These are phyloP conservation scores for Tephrocybe sp. DNA, from an alignment of 768 basidiomycete genomes.

Conservation along the genomic window DNA sequence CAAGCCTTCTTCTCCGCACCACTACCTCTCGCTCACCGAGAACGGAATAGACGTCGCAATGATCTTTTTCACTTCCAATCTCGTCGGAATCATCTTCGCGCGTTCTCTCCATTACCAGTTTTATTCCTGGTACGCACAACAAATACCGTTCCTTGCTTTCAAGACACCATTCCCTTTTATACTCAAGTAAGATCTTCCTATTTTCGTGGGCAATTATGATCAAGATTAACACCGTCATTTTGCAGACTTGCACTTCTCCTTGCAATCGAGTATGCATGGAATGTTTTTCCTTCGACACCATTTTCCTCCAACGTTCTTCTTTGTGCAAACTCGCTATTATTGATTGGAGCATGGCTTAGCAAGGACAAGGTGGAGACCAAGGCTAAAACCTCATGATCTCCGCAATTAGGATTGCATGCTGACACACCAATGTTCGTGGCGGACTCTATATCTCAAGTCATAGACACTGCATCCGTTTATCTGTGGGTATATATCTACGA, in stretches of 20 bases:
- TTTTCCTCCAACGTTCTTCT: conserved; percentile 32
- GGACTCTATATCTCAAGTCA: too few relatives aligned
- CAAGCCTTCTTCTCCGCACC: neutral
- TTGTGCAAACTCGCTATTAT: conserved; percentile 23
- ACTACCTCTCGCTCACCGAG: conserved; percentile 14
- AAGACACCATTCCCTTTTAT: conserved; percentile 63
- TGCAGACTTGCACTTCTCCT: conserved; percentile 59
- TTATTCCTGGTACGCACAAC: conserved; percentile 95
- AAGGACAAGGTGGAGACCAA: conserved; percentile 10
- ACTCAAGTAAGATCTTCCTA: conserved; percentile 51
- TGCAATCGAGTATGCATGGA: conserved; percentile 84
- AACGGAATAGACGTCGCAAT: conserved; percentile 64
- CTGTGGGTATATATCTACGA: conserved; percentile 2
- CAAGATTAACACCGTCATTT: conserved; percentile 2
- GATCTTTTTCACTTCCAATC: conserved; percentile 85
- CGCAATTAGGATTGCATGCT: neutral
- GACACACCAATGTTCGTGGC: too few relatives aligned
- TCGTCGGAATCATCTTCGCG: conserved; percentile 90
- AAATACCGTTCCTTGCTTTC: conserved; percentile 82
- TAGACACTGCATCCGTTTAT: too few relatives aligned
- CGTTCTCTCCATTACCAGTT: conserved; percentile 98
- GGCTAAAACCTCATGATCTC: conserved; percentile 10
- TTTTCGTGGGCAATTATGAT: conserved; percentile 3
- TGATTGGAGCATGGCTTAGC: conserved; percentile 35
- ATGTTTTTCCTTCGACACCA: conserved; percentile 78